Base-by-base conservation (phyloP, 257 asterid species). In the Gentiana straminea region DNA sequence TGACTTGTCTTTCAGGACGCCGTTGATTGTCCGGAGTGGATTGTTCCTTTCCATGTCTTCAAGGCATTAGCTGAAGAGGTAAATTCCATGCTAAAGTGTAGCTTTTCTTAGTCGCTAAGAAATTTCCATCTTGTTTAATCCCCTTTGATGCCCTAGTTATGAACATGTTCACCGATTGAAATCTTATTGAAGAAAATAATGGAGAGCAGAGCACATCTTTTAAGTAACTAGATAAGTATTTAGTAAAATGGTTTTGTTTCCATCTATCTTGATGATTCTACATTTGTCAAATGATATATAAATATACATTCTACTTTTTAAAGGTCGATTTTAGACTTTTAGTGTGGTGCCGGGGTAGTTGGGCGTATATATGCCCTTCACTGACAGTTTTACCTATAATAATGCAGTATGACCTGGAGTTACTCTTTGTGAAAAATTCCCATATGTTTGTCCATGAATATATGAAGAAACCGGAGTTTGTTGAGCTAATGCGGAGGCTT, bases 21-120 rank as follows among this genome's bases (percentile, higher is more conserved):
- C 13, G 99, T 92, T 56, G 99, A 88, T 60, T 92, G 97, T 56
- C 99, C 99, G 1, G 99, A 88, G 68, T 92, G 97, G 99, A 77
- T 88, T 38, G 97, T 92, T 57, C 97, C 99, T 35, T 80, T 92
- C 64, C 90, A 74, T 54, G 72, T 88, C 62, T 92, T 92, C 81
- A 92, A 92, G 68, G 54, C 83, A 71, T 73, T 92, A 67, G 97
- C 97, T 5, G 97, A 92, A 73, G 97, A 88, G 98, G 97, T 90
- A 75, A 24, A 15, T 38, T 39, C 13, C 59, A 34, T 52, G 49
- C 58, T 34, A 45, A 49, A 37, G 58, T 32, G 64, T 59, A 24
- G 24, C 24, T 24, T 24, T 24, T 0, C 24, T 24, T 24, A 24
- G 13, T 24, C 58, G 63, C 34, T 13, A 2, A 43, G 41, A 8